A percentile compares a stretch with the other conserved stretches of the same genome.
Conservation (phyloP, 306 rosid species). For the Comarum palustre region DNA sequence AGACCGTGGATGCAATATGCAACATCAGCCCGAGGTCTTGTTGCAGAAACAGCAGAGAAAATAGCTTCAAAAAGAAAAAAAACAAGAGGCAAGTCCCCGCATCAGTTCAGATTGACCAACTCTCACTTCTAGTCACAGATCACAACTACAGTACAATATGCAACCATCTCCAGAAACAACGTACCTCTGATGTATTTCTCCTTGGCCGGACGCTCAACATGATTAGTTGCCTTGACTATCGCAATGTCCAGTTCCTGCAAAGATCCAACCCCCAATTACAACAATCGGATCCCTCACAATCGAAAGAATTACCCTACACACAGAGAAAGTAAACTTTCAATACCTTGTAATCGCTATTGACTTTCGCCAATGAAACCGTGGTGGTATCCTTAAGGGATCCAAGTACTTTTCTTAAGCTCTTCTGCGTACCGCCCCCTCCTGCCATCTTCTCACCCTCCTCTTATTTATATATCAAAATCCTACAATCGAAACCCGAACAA, state of each 20-base stretch:
- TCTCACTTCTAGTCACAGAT: slow-evolving; percentile 23
- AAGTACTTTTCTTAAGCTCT: slow-evolving; percentile 84
- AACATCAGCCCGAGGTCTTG: slow-evolving; percentile 97
- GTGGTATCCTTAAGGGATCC: slow-evolving; percentile 96
- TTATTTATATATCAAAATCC: slow-evolving; percentile 38
- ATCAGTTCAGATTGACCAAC: slow-evolving; percentile 23
- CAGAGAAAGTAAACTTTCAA: not conserved
- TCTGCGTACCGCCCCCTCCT: slow-evolving; percentile 83
- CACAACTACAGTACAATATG: not conserved
- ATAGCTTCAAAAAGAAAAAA: slow-evolving; percentile 65
- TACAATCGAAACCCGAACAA: slow-evolving; percentile 20
- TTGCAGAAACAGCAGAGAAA: slow-evolving; percentile 92
- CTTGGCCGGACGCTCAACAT: slow-evolving; percentile 88
- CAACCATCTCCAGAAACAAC: slow-evolving; percentile 20
- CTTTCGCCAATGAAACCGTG: slow-evolving; percentile 97
- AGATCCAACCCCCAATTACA: slow-evolving; percentile 23
- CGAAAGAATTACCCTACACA: not conserved
- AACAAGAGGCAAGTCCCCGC: slow-evolving; percentile 13
- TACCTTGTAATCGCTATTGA: slow-evolving; percentile 99
- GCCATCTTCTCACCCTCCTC: slow-evolving; percentile 59
- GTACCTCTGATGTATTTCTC: slow-evolving; percentile 86
- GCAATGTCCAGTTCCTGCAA: slow-evolving; percentile 96
- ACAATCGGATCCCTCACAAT: slow-evolving; percentile 16
- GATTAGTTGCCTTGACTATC: slow-evolving; percentile 88
- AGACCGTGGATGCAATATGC: slow-evolving; percentile 98